Conservation (phyloP, 2,329 filamentous ascomycete genomes). For the Teratosphaeria destructans region DNA sequence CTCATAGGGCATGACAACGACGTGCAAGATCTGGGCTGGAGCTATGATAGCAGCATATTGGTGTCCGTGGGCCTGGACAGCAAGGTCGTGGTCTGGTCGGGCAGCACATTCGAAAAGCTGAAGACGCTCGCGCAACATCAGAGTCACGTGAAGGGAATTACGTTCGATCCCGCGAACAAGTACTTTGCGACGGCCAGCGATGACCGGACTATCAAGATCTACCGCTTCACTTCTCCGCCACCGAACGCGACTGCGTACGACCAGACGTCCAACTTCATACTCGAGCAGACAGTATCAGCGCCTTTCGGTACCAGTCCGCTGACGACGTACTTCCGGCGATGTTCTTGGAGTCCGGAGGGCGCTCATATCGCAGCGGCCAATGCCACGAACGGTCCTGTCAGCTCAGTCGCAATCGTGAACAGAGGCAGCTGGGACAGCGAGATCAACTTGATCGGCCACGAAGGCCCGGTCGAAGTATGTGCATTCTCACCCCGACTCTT, state of each 20-base stretch:
- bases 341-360: slow-evolving; percentile 95
- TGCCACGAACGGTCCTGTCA: slow-evolving; percentile 92
- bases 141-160: slow-evolving; percentile 97
- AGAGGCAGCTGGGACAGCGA: slow-evolving; percentile 89
- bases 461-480: slow-evolving; percentile 93
- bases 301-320: slow-evolving; percentile 87
- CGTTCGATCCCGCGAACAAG: slow-evolving; percentile 96
- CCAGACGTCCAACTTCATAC: slow-evolving; percentile 90
- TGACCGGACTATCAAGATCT: slow-evolving; percentile 92
- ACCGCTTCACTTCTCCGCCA: slow-evolving; percentile 80
- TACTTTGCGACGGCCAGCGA: slow-evolving; percentile 98
- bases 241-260: slow-evolving; percentile 91
- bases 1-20: slow-evolving; percentile 97
- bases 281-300: slow-evolving; percentile 79
- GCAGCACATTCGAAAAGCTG: slow-evolving; percentile 93
- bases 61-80: slow-evolving; percentile 95
- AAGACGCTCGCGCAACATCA: slow-evolving; percentile 89
- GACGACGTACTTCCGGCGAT: slow-evolving; percentile 92
- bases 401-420: slow-evolving; percentile 91
- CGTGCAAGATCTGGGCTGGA: slow-evolving; percentile 96
- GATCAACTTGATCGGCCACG: slow-evolving; percentile 94
- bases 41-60: slow-evolving; percentile 85
- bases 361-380: slow-evolving; percentile 96
- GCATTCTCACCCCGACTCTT: slow-evolving; percentile 93
- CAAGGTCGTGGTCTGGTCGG: slow-evolving; percentile 97